phyloP scores from a whole-genome alignment of 2,329 filamentous ascomycete species.

The Penicillium sp. region DNA sequence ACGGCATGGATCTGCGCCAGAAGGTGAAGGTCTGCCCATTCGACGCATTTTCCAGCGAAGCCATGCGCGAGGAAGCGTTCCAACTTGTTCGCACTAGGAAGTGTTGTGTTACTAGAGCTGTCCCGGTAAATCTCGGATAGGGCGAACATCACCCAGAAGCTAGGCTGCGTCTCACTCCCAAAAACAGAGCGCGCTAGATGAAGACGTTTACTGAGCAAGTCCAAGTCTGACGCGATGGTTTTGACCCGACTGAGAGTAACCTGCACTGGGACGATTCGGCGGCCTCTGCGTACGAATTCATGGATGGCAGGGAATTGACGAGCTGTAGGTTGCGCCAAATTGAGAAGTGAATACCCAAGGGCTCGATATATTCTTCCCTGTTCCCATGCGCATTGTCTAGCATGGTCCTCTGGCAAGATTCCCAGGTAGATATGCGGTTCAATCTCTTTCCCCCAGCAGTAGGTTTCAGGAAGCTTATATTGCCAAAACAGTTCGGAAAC shows the following conservation, averaged over 20 bases:
- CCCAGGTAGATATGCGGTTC: slow-evolving; percentile 61
- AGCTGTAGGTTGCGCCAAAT: slow-evolving; percentile 31
- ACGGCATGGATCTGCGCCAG: slow-evolving; percentile 60
- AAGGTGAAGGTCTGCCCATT: slow-evolving; percentile 63
- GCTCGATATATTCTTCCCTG: slow-evolving; percentile 52
- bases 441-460: slow-evolving; percentile 11
- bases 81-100: slow-evolving; percentile 21
- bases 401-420: slow-evolving; percentile 58
- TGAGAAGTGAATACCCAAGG: slow-evolving; percentile 57
- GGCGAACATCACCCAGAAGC: slow-evolving; percentile 38
- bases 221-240: slow-evolving; percentile 17
- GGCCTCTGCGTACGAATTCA: slow-evolving; percentile 40
- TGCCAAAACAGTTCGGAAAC: slow-evolving; percentile 54
- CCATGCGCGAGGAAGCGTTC: slow-evolving; percentile 31
- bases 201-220: slow-evolving; percentile 24
- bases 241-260: slow-evolving; percentile 26
- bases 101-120: slow-evolving; percentile 7
- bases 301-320: slow-evolving; percentile 24
- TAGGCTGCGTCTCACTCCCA: slow-evolving; percentile 6
- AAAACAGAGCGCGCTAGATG: slow-evolving; percentile 18
- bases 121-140: slow-evolving; percentile 31
- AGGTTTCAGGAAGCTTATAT: slow-evolving; percentile 28
- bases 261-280: slow-evolving; percentile 32
- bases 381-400: slow-evolving; percentile 59
- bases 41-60: slow-evolving; percentile 33